Percentiles rank a stretch among this genome's conserved stretches.
Evolutionary conservation across 208 protist species (phyloP).

Genomic region (Naegleria gruberi): DNA sequence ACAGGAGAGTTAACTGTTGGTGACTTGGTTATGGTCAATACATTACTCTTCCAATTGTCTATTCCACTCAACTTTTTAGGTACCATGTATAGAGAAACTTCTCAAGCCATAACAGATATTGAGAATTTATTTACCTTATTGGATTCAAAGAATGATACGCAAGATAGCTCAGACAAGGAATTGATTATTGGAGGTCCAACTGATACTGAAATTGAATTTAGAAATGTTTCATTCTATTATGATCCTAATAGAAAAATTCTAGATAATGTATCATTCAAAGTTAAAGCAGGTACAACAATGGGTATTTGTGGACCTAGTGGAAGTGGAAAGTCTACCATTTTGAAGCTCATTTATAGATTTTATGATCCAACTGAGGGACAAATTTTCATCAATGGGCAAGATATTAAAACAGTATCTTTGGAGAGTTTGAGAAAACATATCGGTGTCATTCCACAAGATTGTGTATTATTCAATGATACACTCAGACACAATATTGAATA

Average conservation of each 20-base stretch:
- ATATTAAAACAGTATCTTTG: slow-evolving; percentile 62
- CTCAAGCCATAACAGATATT: slow-evolving; percentile 84
- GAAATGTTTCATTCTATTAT: slow-evolving; percentile 24
- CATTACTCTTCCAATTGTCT: slow-evolving; percentile 85
- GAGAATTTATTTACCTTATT: slow-evolving; percentile 79
- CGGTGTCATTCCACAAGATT: slow-evolving; percentile 90
- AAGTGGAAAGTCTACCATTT: slow-evolving; percentile 62
- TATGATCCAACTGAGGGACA: slow-evolving; percentile 75
- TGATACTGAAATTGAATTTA: slow-evolving; percentile 6
- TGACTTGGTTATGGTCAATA: slow-evolving; percentile 82
- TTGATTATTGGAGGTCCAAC: neutral
- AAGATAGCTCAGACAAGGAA: neutral
- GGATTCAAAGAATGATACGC: slow-evolving; percentile 37
- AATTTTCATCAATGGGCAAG: slow-evolving; percentile 81
- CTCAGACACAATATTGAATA: slow-evolving; percentile 91
- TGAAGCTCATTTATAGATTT: slow-evolving; percentile 80
- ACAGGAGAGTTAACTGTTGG: slow-evolving; percentile 76
- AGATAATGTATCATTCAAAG: slow-evolving; percentile 65
- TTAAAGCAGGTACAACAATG: slow-evolving; percentile 70
- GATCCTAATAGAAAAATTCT: slow-evolving; percentile 42
- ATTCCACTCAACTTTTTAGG: slow-evolving; percentile 92
- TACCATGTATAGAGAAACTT: slow-evolving; percentile 83
- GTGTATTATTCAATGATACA: slow-evolving; percentile 88
- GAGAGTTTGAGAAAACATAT: slow-evolving; percentile 68
- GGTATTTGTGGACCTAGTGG: slow-evolving; percentile 84